phyloP scores from a whole-genome alignment of 2,329 filamentous ascomycete genomes.

The Colletotrichum sp. region DNA sequence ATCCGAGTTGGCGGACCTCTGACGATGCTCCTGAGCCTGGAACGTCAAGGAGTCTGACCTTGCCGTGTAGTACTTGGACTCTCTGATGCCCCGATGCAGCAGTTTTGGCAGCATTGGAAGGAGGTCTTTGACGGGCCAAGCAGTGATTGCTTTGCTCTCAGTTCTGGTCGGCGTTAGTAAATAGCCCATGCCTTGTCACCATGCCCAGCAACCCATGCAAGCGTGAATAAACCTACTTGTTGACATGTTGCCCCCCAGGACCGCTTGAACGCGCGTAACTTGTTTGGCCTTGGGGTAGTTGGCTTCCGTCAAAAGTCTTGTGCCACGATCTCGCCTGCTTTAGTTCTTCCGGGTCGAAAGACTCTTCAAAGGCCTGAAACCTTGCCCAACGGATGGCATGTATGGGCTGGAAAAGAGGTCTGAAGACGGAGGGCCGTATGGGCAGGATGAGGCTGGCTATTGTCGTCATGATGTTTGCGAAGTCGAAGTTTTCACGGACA shows the following conservation, averaged over 20 bases:
- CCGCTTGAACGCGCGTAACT: conserved; percentile 64
- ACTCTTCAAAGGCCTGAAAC: conserved; percentile 54
- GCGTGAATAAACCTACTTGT: conserved; percentile 53
- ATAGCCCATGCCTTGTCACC: background rate
- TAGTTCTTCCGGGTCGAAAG: conserved; percentile 55
- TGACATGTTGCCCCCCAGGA: conserved; percentile 66
- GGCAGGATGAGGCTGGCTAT: background rate
- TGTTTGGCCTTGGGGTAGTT: conserved; percentile 56
- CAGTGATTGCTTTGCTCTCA: conserved; percentile 63
- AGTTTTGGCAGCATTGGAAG: conserved; percentile 49
- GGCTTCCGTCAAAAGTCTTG: conserved; percentile 44
- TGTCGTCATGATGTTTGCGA: background rate
- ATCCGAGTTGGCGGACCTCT: conserved; percentile 54
- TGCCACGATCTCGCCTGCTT: conserved; percentile 59
- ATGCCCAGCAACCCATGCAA: background rate
- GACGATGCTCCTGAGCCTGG: conserved; percentile 60
- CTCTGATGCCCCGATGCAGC: conserved; percentile 50
- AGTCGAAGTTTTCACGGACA: background rate
- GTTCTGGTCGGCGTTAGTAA: conserved; percentile 44
- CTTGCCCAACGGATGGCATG: conserved; percentile 25
- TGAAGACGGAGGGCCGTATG: background rate
- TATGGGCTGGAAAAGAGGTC: background rate
- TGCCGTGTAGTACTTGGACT: conserved; percentile 59
- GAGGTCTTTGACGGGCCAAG: conserved; percentile 55
- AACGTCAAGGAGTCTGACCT: conserved; percentile 58